Base-by-base conservation (phyloP, 148 eudicot genomes). In the Fallopia convolvulus region DNA sequence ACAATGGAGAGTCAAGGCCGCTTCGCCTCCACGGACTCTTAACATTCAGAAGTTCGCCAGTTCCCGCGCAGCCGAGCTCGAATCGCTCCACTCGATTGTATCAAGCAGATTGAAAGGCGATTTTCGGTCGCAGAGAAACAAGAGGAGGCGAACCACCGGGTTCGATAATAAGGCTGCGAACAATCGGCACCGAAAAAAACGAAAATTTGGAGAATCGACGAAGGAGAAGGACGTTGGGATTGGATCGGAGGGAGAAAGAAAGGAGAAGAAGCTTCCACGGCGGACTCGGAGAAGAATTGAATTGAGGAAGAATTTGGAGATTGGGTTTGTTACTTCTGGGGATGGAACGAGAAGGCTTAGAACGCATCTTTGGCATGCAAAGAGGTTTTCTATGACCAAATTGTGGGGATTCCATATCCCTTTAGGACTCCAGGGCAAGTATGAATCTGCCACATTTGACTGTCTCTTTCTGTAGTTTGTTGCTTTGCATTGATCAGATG, bases 301-400 rank as follows among this genome's bases (percentile, higher is more conserved):
- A 41, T 79, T 92, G 41, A 86, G 81, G 80, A 84, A 82, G 80
- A 95, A 91, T 81, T 85, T 74, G 0, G 83, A 84, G 46, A 53
- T 50, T 46, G 97, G 99, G 26, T 91, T 86, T 86, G 77, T 77
- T 74, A 78, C 81, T 66, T 82, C 89, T 0, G 90, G 92, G 0
- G 97, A 92, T 77, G 97, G 99, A 65, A 91, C 91, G 0, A 92
- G 85, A 89, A 87, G 99, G 83, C 78, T 92, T 49, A 81, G 97
- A 77, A 91, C 97, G 15, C 97, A 95, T 63, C 83, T 95, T 7
- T 95, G 97, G 97, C 89, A 89, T 86, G 97, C 97, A 0, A 95
- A 92, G 85, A 85, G 97, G 80, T 95, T 95, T 74, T 81, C 74
- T 0, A 95, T 92, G 90, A 70, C 76, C 2, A 92, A 92, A 78